Conservation (phyloP, 2,329 filamentous ascomycete species). For the Cryphonectria naterciae region DNA sequence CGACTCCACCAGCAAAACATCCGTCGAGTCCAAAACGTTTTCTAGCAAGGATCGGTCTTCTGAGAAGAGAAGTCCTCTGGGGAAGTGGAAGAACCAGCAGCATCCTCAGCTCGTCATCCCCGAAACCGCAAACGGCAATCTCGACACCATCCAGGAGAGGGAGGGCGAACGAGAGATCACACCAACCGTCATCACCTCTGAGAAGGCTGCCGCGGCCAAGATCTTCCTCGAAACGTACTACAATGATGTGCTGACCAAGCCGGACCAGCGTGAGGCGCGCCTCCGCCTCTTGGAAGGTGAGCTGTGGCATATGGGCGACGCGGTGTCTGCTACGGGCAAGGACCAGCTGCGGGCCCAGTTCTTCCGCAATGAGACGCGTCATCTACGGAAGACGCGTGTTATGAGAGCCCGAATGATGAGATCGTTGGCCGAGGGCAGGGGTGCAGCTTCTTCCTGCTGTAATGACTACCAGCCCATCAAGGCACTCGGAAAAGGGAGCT, state of each 20-base stretch:
- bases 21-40: conserved; percentile 47
- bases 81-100: conserved; percentile 33
- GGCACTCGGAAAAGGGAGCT: conserved; percentile 89
- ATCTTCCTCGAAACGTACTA: conserved; percentile 86
- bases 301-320: conserved; percentile 55
- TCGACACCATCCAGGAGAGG: conserved; percentile 42
- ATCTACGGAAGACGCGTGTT: conserved; percentile 73
- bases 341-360: conserved; percentile 61
- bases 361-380: conserved; percentile 68
- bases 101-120: conserved; percentile 17
- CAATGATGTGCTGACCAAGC: conserved; percentile 65
- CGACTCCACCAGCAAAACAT: conserved; percentile 43
- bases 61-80: conserved; percentile 36
- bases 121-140: conserved; percentile 35
- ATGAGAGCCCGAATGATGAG: conserved; percentile 64
- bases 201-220: conserved; percentile 79
- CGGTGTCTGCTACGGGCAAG: conserved; percentile 60
- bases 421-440: conserved; percentile 17
- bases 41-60: conserved; percentile 36
- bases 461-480: conserved; percentile 79
- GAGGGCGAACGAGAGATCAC: conserved; percentile 32
- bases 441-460: conserved; percentile 21
- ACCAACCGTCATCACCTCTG: conserved; percentile 64
- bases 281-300: conserved; percentile 65
- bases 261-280: conserved; percentile 64